These are phyloP conservation scores for Tolypocladium ovalisporum DNA, from an alignment of 2,329 filamentous ascomycete genomes.

Conservation along the genomic window DNA sequence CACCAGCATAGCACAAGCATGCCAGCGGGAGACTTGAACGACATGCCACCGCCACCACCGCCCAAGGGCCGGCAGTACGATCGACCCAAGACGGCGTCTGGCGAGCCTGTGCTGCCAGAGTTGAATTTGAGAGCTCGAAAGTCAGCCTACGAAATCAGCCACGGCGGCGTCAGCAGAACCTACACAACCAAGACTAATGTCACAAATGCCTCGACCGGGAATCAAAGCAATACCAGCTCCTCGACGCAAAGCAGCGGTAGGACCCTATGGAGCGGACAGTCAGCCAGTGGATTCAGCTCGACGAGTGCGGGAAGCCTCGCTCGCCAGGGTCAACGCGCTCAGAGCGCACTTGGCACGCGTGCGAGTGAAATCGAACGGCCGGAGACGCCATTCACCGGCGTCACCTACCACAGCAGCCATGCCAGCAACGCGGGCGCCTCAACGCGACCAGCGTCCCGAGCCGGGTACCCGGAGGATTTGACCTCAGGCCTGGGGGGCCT, in stretches of 20 bases:
- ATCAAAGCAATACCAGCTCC: slow-evolving; percentile 60
- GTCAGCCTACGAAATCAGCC: slow-evolving; percentile 68
- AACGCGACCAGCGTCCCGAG: slow-evolving; percentile 53
- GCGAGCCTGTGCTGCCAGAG: slow-evolving; percentile 25
- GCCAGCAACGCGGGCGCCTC: slow-evolving; percentile 37
- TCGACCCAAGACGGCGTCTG: slow-evolving; percentile 50
- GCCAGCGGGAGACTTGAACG: slow-evolving; percentile 26
- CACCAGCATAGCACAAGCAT: slow-evolving; percentile 47
- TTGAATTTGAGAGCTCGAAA: slow-evolving; percentile 52
- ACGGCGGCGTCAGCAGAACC: slow-evolving; percentile 60
- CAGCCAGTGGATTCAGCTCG: slow-evolving; percentile 82
- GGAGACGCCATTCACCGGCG: slow-evolving; percentile 58
- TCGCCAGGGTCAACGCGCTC: slow-evolving; percentile 56
- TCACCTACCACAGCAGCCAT: slow-evolving; percentile 89
- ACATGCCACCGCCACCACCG: slow-evolving; percentile 51
- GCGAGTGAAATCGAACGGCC: slow-evolving; percentile 45
- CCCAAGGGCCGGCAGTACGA: slow-evolving; percentile 41
- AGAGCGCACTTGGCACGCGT: slow-evolving; percentile 53
- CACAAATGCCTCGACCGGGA: slow-evolving; percentile 65
- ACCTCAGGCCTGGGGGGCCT: slow-evolving; percentile 69
- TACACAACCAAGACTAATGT: slow-evolving; percentile 81
- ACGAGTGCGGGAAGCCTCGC: slow-evolving; percentile 93
- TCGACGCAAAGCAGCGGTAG: slow-evolving; percentile 70
- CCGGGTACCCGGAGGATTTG: slow-evolving; percentile 54
- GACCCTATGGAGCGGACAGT: slow-evolving; percentile 88